phyloP scores from a whole-genome alignment of 495 filamentous ascomycete genomes.

The Peziza echinospora region DNA sequence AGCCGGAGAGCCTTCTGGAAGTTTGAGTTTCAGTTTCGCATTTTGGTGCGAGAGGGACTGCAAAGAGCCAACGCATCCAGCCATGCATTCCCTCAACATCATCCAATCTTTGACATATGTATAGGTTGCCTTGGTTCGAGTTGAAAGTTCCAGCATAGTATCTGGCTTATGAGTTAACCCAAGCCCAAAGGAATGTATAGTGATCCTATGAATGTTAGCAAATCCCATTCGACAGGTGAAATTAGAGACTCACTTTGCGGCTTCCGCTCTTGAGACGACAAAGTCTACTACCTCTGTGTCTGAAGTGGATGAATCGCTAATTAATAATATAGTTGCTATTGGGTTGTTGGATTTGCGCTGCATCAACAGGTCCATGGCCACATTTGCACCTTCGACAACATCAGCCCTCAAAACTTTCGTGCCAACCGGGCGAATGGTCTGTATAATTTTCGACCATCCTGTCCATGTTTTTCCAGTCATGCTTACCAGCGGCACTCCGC shows the following conservation, averaged over 20 bases:
- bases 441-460: conserved; percentile 74
- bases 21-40: conserved; percentile 80
- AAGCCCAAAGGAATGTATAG: conserved; percentile 90
- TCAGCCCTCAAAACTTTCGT: conserved; percentile 94
- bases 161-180: conserved; percentile 96
- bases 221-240: conserved; percentile 1
- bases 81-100: conserved; percentile 96
- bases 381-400: conserved; percentile 93
- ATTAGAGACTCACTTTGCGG: conserved; percentile 55
- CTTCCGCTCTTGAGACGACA: conserved; percentile 91
- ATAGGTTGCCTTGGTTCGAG: conserved; percentile 87
- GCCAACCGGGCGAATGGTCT: conserved; percentile 76
- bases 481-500: conserved; percentile 85
- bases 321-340: conserved; percentile 85
- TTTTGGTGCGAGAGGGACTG: conserved; percentile 98
- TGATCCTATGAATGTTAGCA: conserved; percentile 39
- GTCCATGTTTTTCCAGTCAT: conserved; percentile 90
- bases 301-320: conserved; percentile 96
- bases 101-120: conserved; percentile 99
- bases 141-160: conserved; percentile 94
- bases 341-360: conserved; percentile 92
- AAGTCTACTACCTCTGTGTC: conserved; percentile 95
- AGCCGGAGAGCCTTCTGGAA: conserved; percentile 90
- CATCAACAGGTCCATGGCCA: conserved; percentile 98
- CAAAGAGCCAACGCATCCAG: conserved; percentile 80